Conservation (phyloP, 1,139 yeast species). For the Keqinozyma sinolaborantium region DNA sequence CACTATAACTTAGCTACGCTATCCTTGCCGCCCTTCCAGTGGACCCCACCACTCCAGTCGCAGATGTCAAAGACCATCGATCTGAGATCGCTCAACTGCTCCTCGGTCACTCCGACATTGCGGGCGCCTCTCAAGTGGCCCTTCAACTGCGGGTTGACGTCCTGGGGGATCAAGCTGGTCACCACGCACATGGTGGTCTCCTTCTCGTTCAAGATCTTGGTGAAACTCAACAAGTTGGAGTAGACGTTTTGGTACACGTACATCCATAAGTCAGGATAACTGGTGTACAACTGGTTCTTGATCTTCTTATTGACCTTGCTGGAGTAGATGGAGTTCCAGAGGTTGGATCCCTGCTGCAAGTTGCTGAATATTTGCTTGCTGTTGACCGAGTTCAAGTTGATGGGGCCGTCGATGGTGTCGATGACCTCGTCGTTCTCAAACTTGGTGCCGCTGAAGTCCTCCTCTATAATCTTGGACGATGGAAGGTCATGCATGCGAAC, state of each 20-base stretch:
- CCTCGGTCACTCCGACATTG: conserved; percentile 70
- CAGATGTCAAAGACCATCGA: conserved; percentile 63
- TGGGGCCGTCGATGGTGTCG: conserved; percentile 46
- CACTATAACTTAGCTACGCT: conserved; percentile 52
- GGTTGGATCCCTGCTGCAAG: conserved; percentile 53
- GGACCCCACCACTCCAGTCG: conserved; percentile 66
- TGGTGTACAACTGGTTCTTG: conserved; percentile 59
- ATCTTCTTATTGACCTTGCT: conserved; percentile 67
- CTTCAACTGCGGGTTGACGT: conserved; percentile 89
- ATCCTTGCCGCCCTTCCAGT: conserved; percentile 53
- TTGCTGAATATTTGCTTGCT: conserved; percentile 21
- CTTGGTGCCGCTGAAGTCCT: conserved; percentile 38
- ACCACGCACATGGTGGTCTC: conserved; percentile 80
- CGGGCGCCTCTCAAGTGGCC: conserved; percentile 87
- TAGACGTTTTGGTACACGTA: conserved; percentile 73
- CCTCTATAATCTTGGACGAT: conserved; percentile 38
- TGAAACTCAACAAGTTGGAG: conserved; percentile 69
- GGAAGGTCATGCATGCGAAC: conserved; percentile 34
- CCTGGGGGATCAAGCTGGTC: conserved; percentile 84
- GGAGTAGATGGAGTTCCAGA: conserved; percentile 75
- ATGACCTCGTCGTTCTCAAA: conserved; percentile 20
- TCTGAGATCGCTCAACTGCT: conserved; percentile 60
- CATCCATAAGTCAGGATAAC: conserved; percentile 84
- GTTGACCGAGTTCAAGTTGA: conserved; percentile 29
- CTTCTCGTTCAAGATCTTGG: conserved; percentile 56